Evolutionary conservation across 805 yeast genomes (phyloP).

Genomic region (Ogataea paradorogensis): DNA sequence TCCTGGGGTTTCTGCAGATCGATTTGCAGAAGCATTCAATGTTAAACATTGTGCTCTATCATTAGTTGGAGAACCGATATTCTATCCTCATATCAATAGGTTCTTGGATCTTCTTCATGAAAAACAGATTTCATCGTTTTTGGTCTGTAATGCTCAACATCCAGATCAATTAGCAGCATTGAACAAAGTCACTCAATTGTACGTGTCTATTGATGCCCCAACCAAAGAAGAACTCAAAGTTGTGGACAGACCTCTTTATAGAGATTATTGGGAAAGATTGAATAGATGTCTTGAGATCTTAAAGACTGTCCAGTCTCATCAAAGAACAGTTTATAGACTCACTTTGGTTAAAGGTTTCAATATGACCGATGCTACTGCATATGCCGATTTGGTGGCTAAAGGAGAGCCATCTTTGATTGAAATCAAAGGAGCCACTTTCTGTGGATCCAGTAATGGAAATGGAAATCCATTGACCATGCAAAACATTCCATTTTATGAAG

Average conservation of each 20-base stretch:
- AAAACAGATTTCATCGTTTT: conserved; percentile 75
- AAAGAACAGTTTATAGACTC: conserved; percentile 86
- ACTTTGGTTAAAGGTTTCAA: conserved; percentile 92
- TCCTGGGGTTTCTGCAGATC: conserved; percentile 86
- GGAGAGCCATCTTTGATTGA: conserved; percentile 87
- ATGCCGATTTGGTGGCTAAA: conserved; percentile 80
- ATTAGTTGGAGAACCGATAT: conserved; percentile 91
- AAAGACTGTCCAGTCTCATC: conserved; percentile 68
- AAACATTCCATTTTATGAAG: conserved; percentile 91
- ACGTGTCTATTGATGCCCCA: conserved; percentile 94
- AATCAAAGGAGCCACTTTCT: conserved; percentile 92
- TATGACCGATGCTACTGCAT: conserved; percentile 73
- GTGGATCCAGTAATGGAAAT: conserved; percentile 82
- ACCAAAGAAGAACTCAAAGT: conserved; percentile 73
- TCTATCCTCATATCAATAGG: conserved; percentile 86
- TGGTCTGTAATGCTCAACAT: conserved; percentile 95
- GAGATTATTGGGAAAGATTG: conserved; percentile 92
- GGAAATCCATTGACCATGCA: conserved; percentile 93
- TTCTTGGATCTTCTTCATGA: conserved; percentile 79
- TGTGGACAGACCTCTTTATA: conserved; percentile 84
- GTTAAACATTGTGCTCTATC: conserved; percentile 92
- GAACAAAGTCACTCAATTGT: conserved; percentile 80
- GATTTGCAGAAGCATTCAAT: conserved; percentile 87
- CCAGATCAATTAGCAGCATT: conserved; percentile 75
- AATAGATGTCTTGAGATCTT: conserved; percentile 76